phyloP scores from a whole-genome alignment of 805 yeast genomes.

The Myxozyma kluyveri region DNA sequence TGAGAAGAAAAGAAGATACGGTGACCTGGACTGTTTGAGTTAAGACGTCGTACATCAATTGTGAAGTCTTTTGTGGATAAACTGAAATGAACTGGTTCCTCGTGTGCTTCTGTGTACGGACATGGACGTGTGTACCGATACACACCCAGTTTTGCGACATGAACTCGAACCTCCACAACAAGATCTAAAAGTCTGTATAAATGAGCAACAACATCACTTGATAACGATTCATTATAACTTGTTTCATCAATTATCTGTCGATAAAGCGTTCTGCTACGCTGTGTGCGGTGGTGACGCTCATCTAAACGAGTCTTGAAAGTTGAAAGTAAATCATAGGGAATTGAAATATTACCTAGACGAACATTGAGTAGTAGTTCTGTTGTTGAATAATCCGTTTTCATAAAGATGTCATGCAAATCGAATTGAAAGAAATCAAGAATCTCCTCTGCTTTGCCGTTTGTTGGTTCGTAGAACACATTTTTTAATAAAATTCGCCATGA shows the following conservation, averaged over 20 bases:
- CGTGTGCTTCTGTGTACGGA: not conserved
- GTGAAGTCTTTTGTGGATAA: constrained; percentile 38
- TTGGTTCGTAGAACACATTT: constrained; percentile 20
- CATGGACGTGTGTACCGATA: constrained; percentile 33
- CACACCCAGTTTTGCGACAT: constrained; percentile 37
- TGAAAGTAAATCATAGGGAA: constrained; percentile 23
- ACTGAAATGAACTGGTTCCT: constrained; percentile 8
- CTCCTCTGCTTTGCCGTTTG: constrained; percentile 9
- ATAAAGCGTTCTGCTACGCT: not conserved
- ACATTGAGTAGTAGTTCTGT: constrained; percentile 10
- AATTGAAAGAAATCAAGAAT: constrained; percentile 24
- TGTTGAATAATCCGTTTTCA: not conserved
- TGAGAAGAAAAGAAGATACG: constrained; percentile 37
- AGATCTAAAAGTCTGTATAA: constrained; percentile 37
- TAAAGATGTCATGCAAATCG: constrained; percentile 17
- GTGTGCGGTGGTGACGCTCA: not conserved
- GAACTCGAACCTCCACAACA: constrained; percentile 40
- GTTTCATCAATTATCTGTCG: not conserved
- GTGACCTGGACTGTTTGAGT: constrained; percentile 43
- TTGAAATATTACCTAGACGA: constrained; percentile 20
- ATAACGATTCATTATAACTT: not conserved
- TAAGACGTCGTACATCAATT: constrained; percentile 41
- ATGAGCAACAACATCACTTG: constrained; percentile 22
- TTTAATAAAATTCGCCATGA: constrained; percentile 19
- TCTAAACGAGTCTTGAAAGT: constrained; percentile 13